Evolutionary conservation across 108 stramenopile species (phyloP), one percentile per base, ranked within the genome.

Genomic region (Nitzschia sp.): DNA sequence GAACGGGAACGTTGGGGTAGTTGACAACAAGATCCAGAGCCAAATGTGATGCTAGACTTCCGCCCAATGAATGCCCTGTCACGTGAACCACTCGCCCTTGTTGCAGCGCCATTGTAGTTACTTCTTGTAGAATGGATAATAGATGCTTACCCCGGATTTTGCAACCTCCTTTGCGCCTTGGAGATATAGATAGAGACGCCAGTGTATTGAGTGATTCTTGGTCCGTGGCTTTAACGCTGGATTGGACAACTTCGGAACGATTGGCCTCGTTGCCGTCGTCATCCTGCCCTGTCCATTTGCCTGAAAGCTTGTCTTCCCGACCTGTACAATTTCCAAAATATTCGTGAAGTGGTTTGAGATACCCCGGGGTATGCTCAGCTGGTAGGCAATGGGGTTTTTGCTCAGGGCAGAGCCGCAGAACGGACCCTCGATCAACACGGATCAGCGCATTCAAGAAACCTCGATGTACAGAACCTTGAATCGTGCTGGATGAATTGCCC

Each of bases 381-480:
- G 61, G 64, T 1, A 28, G 0, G 4, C 4, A 19, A 19, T 19
- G 49, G 21, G 4, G 21, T 19, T 42, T 6, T 9, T 42, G 6
- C 38, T 51, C n/a, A 19, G 49, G n/a, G 21, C 70, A 60, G 11
- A 64, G 36, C n/a, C 76, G 64, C 25, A 80, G 46, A 19, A 85
- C 68, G 26, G 71, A 67, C 18, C 84, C 84, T 31, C 70, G 71
- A 8, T 76, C 75, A 4, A 82, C 81, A 26, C 81, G 55, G 9
- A 74, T 51, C 47, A 80, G 82, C 3, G 84, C 84, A 74, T 85
- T 85, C 42, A 85, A 60, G 51, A 82, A 82, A 15, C 84, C 84
- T 19, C 84, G 61, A 60, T 85, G 84, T 1, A 85, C 29, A 21
- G 75, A 70, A 15, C 84, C 84, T 59, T 75, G 56, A 19, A 76